These are phyloP conservation scores for Danielozyma ontarioensis DNA, from an alignment of 805 yeast genomes.

Conservation along the genomic window DNA sequence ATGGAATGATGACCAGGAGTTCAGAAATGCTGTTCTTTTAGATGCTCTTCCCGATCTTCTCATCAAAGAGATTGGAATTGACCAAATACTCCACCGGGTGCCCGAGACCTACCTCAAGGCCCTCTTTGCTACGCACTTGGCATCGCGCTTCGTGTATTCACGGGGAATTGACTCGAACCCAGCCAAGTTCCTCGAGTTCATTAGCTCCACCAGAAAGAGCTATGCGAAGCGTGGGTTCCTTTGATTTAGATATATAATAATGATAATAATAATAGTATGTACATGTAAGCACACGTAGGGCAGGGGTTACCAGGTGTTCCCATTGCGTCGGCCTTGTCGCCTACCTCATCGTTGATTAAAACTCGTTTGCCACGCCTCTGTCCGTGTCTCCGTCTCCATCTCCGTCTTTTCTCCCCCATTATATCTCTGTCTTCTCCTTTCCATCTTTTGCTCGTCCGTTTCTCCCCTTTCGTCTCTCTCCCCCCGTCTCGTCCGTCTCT, in stretches of 20 bases:
- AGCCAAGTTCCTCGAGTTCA: constrained; percentile 67
- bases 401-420: too few relatives aligned
- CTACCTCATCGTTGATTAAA: too few relatives aligned
- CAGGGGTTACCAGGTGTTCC: too few relatives aligned
- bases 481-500: not conserved
- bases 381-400: too few relatives aligned
- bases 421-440: not conserved
- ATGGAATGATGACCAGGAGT: constrained; percentile 73
- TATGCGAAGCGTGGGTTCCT: constrained; percentile 28
- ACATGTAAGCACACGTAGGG: too few relatives aligned
- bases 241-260: too few relatives aligned
- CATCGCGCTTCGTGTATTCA: constrained; percentile 79
- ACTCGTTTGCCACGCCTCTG: too few relatives aligned
- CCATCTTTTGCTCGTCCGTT: too few relatives aligned
- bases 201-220: constrained; percentile 52
- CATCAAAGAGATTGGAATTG: constrained; percentile 59
- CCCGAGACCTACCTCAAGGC: constrained; percentile 88
- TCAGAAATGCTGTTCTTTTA: constrained; percentile 71
- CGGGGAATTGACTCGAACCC: constrained; percentile 80
- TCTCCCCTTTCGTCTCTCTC: too few relatives aligned
- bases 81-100: constrained; percentile 64
- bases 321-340: too few relatives aligned
- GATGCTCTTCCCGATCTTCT: constrained; percentile 77
- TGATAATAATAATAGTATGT: too few relatives aligned
- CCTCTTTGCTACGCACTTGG: constrained; percentile 79